These are phyloP conservation scores for Zygosaccharomyces kombuchaensis DNA, from an alignment of 805 yeast species.

Conservation along the genomic window DNA sequence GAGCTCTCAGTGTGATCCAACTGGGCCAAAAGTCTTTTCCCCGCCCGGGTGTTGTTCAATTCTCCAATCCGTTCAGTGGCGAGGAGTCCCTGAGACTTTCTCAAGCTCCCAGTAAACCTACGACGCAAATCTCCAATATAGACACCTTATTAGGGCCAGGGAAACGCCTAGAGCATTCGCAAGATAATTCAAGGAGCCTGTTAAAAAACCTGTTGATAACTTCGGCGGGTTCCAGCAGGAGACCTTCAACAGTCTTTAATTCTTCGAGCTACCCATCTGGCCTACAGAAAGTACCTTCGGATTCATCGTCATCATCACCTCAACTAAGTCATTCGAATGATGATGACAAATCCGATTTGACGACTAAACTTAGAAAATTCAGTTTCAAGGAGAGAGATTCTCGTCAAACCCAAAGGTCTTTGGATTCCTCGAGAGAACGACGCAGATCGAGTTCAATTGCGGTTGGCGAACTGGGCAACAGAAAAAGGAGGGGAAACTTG, in stretches of 20 bases:
- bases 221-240: slow-evolving; percentile 13
- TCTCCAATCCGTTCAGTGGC: slow-evolving; percentile 5
- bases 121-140: slow-evolving; percentile 19
- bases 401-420: not conserved
- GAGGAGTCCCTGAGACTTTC: slow-evolving; percentile 9
- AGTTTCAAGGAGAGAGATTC: not conserved
- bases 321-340: not conserved
- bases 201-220: slow-evolving; percentile 17
- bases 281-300: not conserved
- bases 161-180: slow-evolving; percentile 10
- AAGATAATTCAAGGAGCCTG: slow-evolving; percentile 17
- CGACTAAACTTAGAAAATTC: not conserved
- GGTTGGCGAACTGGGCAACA: slow-evolving; percentile 7
- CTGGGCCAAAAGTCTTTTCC: not conserved
- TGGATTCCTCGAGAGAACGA: slow-evolving; percentile 2
- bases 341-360: not conserved
- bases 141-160: slow-evolving; percentile 12
- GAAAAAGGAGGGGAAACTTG: not conserved
- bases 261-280: not conserved
- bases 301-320: not conserved
- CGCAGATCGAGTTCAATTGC: slow-evolving; percentile 12
- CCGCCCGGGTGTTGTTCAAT: not conserved
- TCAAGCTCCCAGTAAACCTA: slow-evolving; percentile 8
- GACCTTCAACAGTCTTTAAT: slow-evolving; percentile 14
- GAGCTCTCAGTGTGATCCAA: not conserved